Base-by-base conservation (phyloP, 176 grass and related monocot species). In the Raddia distichophylla region DNA sequence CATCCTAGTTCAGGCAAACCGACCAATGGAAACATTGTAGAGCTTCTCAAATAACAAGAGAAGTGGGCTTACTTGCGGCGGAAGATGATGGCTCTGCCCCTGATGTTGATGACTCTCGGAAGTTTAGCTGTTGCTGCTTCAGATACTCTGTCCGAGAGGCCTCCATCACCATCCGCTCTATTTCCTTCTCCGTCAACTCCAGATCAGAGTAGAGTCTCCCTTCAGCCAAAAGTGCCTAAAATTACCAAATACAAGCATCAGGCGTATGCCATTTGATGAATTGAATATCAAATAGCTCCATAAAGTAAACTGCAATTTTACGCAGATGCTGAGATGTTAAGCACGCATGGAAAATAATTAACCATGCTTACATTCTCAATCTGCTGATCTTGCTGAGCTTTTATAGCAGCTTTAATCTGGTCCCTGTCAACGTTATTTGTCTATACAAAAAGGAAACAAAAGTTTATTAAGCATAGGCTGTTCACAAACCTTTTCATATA, bases 121-220 rank as follows among this genome's bases (percentile, higher is more conserved):
- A 93, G 34, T 84, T 82, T 76, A 87, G 79, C 5, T 88, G 88
- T 20, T 91, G 93, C 76, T 87, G 74, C 12, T 87, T 85, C 4
- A 94, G 62, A 82, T 96, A 99, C 75, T 99, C 97, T 49, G 93
- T 89, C 49, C 97, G 86, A 10, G 97, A 99, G 42, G 97, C 87
- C 77, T 95, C 97, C 91, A 99, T 96, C 34, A 99, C 97, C 97
- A 95, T 99, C 81, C 91, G 76, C 51, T 99, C 97, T 87, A 99
- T 96, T 93, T 99, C 97, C 87, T 90, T 99, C 88, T 99, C 93
- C 45, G 97, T 99, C 74, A 99, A 69, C 82, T 99, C 97, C 83
- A 99, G 52, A 86, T 96, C 97, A 18, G 97, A 99, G 77, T 89
- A 99, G 80, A 90, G 93, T 34, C 91, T 86, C 64, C 97, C 97